Evolutionary conservation across 345 rosid genomes (phyloP), one percentile per base, ranked within the genome.

Genomic region (Euphorbia pulcherrima): DNA sequence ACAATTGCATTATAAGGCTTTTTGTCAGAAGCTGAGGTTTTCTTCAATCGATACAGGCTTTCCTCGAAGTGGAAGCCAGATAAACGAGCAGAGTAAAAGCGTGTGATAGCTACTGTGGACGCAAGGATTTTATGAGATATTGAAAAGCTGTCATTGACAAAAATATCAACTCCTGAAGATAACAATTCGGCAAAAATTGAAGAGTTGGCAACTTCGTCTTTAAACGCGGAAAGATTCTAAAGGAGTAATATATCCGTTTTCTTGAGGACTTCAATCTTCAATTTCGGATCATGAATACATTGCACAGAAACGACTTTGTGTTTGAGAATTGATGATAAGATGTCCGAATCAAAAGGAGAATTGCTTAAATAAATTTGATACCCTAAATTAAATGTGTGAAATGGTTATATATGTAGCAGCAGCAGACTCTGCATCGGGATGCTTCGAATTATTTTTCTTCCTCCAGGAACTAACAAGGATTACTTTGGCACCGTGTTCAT

Each of bases 11-110:
- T 57, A 69, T 80, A 84, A 47, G 88, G 88, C 74, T 73, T 80
- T 60, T 75, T 77, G 79, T 71, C 69, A 62, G 77, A 60, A 61
- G 68, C 69, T 61, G 74, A 60, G 60, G 52, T 76, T 30, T 78
- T 66, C 83, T 75, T 83, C 51, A 88, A 73, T 62, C 75, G 83
- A 50, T 27, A 28, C 9, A 88, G 70, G 74, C 81, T 71, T 53
- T 83, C 74, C 63, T 88, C 90, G 81, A 86, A 83, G 60, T 81
- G 77, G 77, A 84, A 85, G 28, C 93, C 93, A 59, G 93, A 87
- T 67, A 86, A 23, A 68, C 76, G 79, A 59, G 83, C 75, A 61
- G 48, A 68, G 79, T 88, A 84, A 75, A 79, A 81, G 52, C 82
- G 77, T 65, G 87, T 39, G 65, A 85, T 33, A 8, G 84, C 87